These are phyloP conservation scores for Boletellus ananiceps DNA, from an alignment of 768 basidiomycete species.

Conservation along the genomic window DNA sequence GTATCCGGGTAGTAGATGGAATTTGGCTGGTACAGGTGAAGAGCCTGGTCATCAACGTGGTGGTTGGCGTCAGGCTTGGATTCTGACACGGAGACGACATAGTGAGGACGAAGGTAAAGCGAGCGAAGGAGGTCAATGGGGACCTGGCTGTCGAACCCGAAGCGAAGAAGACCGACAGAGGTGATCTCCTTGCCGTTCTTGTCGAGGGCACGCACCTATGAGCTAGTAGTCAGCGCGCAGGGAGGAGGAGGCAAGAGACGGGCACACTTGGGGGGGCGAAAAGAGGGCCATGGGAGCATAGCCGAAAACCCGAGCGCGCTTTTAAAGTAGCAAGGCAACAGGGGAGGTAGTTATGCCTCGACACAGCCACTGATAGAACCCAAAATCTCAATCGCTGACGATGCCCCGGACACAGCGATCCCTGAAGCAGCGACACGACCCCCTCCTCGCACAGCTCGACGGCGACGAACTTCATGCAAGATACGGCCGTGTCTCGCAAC, in stretches of 20 bases:
- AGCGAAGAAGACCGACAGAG: constrained; percentile 77
- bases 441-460: constrained; percentile 77
- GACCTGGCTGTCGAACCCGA: constrained; percentile 88
- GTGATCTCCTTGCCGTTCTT: constrained; percentile 72
- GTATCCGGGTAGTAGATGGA: constrained; percentile 80
- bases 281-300: constrained; percentile 20
- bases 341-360: neutral
- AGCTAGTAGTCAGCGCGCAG: constrained; percentile 6
- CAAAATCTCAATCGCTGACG: too few relatives aligned
- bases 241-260: neutral
- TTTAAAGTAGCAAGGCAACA: neutral
- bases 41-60: constrained; percentile 38
- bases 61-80: constrained; percentile 36
- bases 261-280: constrained; percentile 16
- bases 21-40: constrained; percentile 65
- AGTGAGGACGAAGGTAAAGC: constrained; percentile 85
- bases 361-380: neutral
- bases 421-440: constrained; percentile 73
- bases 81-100: constrained; percentile 45
- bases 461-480: constrained; percentile 73
- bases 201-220: constrained; percentile 61
- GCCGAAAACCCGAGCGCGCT: neutral
- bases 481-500: constrained; percentile 73
- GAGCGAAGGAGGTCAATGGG: constrained; percentile 74
- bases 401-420: constrained; percentile 66